Evolutionary conservation across 192 early-diverging fungal species (phyloP), one percentile per base, ranked within the genome.

Genomic region (Coemansia sp.): DNA sequence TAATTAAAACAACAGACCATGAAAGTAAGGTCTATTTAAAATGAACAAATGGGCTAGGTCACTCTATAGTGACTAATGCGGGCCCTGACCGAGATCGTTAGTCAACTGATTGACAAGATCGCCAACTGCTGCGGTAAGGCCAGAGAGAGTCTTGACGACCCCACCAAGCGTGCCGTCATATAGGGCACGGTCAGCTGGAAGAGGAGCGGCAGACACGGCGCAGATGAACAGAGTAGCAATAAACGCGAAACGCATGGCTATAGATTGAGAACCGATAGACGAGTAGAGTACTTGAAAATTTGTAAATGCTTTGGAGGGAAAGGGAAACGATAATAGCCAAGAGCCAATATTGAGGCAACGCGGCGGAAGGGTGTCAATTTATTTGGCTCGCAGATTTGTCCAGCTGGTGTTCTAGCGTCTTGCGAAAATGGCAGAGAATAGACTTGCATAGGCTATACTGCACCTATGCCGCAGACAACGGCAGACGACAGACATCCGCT

Each of bases 11-110:
- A 68, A 61, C 66, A 68, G 37, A 68, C 31, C 38, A 64, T 48
- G 48, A 31, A 14, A 15, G 23, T 12, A 15, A 46, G 29, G 44
- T 37, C 48, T 69, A 48, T 63, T 57, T 34, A 57, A 75, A n/a
- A 34, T 15, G 27, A 51, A 51, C 41, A 19, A 50, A 38, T 48
- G 31, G 4, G 17, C 32, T 48, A 74, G 63, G 39, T 12, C 32
- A 14, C 62, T 19, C 2, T 19, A 11, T n/a, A 10, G 34, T 36
- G 34, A 31, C 63, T 81, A 81, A 23, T 76, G 65, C 21, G 75
- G 68, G 17, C 80, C 80, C 72, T 82, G 80, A 63, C 80, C 80
- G 25, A 82, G 75, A 67, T 82, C 80, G 80, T 77, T 77, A 15
- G 80, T 82, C 23, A 50, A 21, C 50, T 74, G 46, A 69, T 82